phyloP scores from a whole-genome alignment of 495 filamentous ascomycete species.

The Symbiotaphrina buchneri region DNA sequence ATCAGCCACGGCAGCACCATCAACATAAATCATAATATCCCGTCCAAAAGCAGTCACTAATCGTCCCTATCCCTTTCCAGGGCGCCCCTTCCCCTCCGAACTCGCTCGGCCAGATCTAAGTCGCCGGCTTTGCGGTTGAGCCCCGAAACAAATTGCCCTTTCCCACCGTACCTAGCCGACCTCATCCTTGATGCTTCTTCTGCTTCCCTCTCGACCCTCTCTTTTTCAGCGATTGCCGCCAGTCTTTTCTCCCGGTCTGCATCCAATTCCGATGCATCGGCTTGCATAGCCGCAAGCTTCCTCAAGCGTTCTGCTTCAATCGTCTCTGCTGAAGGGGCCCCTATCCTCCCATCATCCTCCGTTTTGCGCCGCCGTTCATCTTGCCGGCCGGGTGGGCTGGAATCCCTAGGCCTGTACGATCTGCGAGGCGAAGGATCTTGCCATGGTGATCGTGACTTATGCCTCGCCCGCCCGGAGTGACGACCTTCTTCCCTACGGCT shows the following conservation, averaged over 20 bases:
- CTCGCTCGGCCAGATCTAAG: conserved; percentile 29
- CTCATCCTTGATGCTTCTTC: conserved; percentile 35
- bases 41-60: conserved; percentile 2
- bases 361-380: conserved; percentile 3
- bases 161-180: conserved; percentile 35
- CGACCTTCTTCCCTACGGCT: too few species aligned
- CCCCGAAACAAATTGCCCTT: conserved; percentile 33
- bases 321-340: conserved; percentile 4
- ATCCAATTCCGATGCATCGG: conserved; percentile 61
- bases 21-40: too few species aligned
- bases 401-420: too few species aligned
- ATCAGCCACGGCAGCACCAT: too few species aligned
- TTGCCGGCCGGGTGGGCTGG: too few species aligned
- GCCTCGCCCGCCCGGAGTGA: too few species aligned
- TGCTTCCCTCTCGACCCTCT: conserved; percentile 35
- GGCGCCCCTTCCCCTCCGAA: conserved; percentile 29
- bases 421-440: too few species aligned
- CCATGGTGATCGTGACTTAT: too few species aligned
- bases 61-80: conserved; percentile 15
- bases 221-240: conserved; percentile 37
- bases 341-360: conserved; percentile 1
- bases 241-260: conserved; percentile 48
- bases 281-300: conserved; percentile 75
- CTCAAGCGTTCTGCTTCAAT: conserved; percentile 26
- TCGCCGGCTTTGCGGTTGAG: conserved; percentile 35